These are phyloP conservation scores for Solanum clarkiae DNA, from an alignment of 257 asterid genomes.

Conservation along the genomic window DNA sequence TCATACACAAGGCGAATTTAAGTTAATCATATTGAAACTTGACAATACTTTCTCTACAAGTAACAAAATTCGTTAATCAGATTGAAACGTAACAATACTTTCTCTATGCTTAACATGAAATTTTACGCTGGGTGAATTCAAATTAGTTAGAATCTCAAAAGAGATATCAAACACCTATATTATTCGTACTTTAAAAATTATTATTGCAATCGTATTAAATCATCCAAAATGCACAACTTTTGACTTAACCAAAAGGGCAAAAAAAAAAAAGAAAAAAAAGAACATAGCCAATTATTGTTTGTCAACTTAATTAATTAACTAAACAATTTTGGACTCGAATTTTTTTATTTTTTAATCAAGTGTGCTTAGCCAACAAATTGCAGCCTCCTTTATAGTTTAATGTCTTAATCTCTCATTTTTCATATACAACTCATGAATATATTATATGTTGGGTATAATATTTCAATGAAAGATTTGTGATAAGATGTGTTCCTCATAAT, in stretches of 20 bases:
- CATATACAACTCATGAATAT: background rate
- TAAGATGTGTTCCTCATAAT: background rate
- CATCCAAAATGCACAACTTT: background rate
- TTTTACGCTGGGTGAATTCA: background rate
- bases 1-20: too few species aligned
- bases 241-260: background rate
- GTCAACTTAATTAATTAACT: background rate
- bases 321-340: background rate
- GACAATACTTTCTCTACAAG: too few species aligned
- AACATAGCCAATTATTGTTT: background rate
- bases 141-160: background rate
- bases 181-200: background rate
- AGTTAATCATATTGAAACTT: background rate
- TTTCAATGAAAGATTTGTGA: background rate
- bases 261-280: background rate
- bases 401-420: background rate
- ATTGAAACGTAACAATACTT: background rate
- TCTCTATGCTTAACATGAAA: background rate
- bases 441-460: background rate
- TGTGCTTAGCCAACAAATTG: background rate
- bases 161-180: rapidly evolving
- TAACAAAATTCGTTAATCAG: background rate
- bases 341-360: background rate
- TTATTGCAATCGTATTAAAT: background rate
- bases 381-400: background rate